These are phyloP conservation scores for Pisolithus thermaeus DNA, from an alignment of 1,284 basidiomycete genomes.

Conservation along the genomic window DNA sequence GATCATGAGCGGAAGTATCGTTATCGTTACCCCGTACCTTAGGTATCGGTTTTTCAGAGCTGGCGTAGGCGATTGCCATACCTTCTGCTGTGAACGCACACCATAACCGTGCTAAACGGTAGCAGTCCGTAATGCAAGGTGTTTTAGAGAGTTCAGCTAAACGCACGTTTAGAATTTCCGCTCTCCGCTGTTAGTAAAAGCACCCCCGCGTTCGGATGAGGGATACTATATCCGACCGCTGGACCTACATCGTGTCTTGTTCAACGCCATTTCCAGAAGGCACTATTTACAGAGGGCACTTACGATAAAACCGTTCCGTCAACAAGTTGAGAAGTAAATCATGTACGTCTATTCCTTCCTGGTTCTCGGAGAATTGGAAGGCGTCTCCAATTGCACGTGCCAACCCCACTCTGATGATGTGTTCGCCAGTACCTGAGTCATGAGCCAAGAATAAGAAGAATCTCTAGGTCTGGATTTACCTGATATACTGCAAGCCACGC, in stretches of 20 bases:
- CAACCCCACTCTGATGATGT: slow-evolving; percentile 41
- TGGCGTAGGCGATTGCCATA: slow-evolving; percentile 70
- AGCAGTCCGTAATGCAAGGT: background rate
- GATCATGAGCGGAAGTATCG: background rate
- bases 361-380: slow-evolving; percentile 17
- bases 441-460: slow-evolving; percentile 35
- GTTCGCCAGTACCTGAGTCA: slow-evolving; percentile 48
- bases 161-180: too few species aligned
- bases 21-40: slow-evolving; percentile 37
- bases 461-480: slow-evolving; percentile 36
- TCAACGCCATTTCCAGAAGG: background rate
- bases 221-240: slow-evolving; percentile 24
- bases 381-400: slow-evolving; percentile 40
- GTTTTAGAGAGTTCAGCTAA: too few species aligned
- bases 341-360: slow-evolving; percentile 32
- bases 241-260: slow-evolving; percentile 21
- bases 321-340: slow-evolving; percentile 33
- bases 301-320: slow-evolving; percentile 36
- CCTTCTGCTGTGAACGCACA: slow-evolving; percentile 77
- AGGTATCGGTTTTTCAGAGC: slow-evolving; percentile 44
- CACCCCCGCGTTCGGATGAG: slow-evolving; percentile 35
- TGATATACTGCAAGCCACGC: slow-evolving; percentile 65
- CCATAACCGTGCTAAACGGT: slow-evolving; percentile 56
- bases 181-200: slow-evolving; percentile 43
- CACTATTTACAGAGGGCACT: slow-evolving; percentile 9